Percentiles rank a stretch among this genome's conserved stretches.
phyloP scores from a whole-genome alignment of 495 filamentous ascomycete genomes.

The Neurospora sp. region DNA sequence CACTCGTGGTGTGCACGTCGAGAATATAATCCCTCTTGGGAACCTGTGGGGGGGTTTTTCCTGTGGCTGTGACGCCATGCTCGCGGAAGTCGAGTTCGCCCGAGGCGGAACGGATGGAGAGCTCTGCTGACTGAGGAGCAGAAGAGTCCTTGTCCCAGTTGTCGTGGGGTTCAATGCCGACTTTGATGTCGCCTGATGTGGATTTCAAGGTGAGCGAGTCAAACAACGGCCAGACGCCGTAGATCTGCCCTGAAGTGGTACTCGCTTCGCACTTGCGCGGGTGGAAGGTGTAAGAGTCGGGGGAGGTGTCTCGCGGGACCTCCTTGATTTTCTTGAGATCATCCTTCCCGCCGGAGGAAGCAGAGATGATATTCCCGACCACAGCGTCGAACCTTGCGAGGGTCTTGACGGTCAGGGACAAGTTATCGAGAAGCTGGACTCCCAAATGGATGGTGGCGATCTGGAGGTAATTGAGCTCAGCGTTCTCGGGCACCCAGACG shows the following conservation, averaged over 20 bases:
- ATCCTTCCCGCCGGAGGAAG: slow-evolving; percentile 8
- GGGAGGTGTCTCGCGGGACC: slow-evolving; percentile 11
- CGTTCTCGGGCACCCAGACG: slow-evolving; percentile 30
- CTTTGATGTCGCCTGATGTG: slow-evolving; percentile 26
- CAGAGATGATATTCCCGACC: slow-evolving; percentile 19
- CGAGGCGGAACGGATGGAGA: slow-evolving; percentile 24
- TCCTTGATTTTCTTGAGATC: too few species aligned
- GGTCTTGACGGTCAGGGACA: slow-evolving; percentile 18
- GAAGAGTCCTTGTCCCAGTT: slow-evolving; percentile 3
- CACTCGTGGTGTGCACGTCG: slow-evolving; percentile 26
- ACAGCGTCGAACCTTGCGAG: slow-evolving; percentile 14
- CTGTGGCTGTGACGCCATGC: background rate
- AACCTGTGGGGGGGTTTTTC: background rate
- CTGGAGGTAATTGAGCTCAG: slow-evolving; percentile 16
- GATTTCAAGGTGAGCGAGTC: slow-evolving; percentile 28
- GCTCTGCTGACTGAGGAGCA: slow-evolving; percentile 20
- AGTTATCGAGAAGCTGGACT: slow-evolving; percentile 29
- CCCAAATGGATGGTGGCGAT: slow-evolving; percentile 26
- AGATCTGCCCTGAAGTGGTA: slow-evolving; percentile 27
- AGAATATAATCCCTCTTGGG: slow-evolving; percentile 35
- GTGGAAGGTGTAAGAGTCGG: slow-evolving; percentile 18
- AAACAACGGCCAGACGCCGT: slow-evolving; percentile 33
- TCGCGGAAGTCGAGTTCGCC: slow-evolving; percentile 26
- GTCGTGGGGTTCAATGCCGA: slow-evolving; percentile 26
- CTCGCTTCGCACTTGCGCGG: slow-evolving; percentile 23